Evolutionary conservation across 75 land plant genomes (phyloP).

Genomic region (Adiantum capillusveneris): DNA sequence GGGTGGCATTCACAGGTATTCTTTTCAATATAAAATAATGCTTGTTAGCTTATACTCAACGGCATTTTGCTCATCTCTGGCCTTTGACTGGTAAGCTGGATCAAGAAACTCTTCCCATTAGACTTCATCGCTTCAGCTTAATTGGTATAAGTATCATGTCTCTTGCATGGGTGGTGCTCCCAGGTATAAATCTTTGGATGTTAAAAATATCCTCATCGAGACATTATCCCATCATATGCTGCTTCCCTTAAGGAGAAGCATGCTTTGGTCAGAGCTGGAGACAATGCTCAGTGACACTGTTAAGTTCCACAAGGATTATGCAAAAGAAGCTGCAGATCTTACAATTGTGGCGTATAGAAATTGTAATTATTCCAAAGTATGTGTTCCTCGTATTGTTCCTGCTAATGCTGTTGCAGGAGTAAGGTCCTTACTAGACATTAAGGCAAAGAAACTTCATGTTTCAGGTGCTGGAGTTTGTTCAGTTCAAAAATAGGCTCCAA

Average conservation of each 20-base stretch:
- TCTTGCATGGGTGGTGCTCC: not conserved
- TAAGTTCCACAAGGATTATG: slow-evolving; percentile 81
- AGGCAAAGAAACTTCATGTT: not conserved
- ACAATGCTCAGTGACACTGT: slow-evolving; percentile 54
- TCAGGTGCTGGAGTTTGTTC: slow-evolving; percentile 89
- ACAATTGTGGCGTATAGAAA: slow-evolving; percentile 83
- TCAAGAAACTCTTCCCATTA: too few species aligned
- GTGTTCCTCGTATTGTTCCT: not conserved
- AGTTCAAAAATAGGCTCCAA: slow-evolving; percentile 66
- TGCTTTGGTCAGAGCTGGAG: slow-evolving; percentile 46
- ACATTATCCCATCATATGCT: slow-evolving; percentile 81
- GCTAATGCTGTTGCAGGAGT: not conserved
- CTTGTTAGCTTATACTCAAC: slow-evolving; percentile 67
- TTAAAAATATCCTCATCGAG: slow-evolving; percentile 89
- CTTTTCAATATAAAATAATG: slow-evolving; percentile 67
- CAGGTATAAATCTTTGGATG: slow-evolving; percentile 78
- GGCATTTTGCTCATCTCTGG: slow-evolving; percentile 40
- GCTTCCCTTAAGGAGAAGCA: slow-evolving; percentile 55
- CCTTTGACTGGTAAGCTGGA: slow-evolving; percentile 63
- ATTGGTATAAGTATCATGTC: too few species aligned
- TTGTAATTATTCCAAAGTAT: slow-evolving; percentile 86
- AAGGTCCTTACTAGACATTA: too few species aligned
- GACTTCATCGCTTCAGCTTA: too few species aligned
- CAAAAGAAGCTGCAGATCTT: slow-evolving; percentile 89
- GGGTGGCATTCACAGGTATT: slow-evolving; percentile 34